Percentiles rank a stretch among this genome's conserved stretches.
phyloP scores from a whole-genome alignment of 169 alveolate species.

The Miamiensis avidus region DNA sequence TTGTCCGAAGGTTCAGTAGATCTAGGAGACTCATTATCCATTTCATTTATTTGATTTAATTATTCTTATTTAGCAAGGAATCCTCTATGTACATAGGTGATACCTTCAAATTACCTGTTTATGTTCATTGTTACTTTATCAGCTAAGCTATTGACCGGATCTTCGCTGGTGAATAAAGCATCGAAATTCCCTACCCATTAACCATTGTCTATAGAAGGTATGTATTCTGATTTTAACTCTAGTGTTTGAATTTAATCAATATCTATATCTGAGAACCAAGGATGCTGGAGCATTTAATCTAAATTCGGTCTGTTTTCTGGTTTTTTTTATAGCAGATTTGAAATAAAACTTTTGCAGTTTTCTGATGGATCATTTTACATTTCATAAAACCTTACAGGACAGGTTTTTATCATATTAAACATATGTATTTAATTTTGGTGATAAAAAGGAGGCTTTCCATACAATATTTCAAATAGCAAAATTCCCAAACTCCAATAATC shows the following conservation, averaged over 20 bases:
- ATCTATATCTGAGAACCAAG: slow-evolving; percentile 58
- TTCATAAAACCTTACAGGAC: not conserved
- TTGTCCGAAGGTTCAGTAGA: no score
- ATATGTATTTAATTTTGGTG: not conserved
- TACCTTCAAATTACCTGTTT: not conserved
- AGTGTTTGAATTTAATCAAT: slow-evolving; percentile 56
- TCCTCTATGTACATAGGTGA: not conserved
- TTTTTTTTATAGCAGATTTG: slow-evolving; percentile 32
- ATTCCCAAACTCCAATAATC: slow-evolving; percentile 16
- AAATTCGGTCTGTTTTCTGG: slow-evolving; percentile 65
- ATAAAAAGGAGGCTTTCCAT: slow-evolving; percentile 15
- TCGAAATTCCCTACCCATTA: slow-evolving; percentile 37
- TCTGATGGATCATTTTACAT: not conserved
- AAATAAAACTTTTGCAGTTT: not conserved
- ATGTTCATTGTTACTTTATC: not conserved
- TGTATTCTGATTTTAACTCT: slow-evolving; percentile 38
- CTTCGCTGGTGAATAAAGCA: not conserved
- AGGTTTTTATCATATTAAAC: not conserved
- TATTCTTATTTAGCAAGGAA: no score
- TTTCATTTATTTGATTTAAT: no score
- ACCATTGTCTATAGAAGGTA: slow-evolving; percentile 39
- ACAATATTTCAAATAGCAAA: not conserved
- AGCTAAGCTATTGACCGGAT: not conserved
- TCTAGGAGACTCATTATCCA: no score
- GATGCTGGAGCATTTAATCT: slow-evolving; percentile 56